A percentile compares a stretch with the other conserved stretches of the same genome.
Evolutionary conservation across 2,329 filamentous ascomycete genomes (phyloP).

Genomic region (Fusarium burgessii): DNA sequence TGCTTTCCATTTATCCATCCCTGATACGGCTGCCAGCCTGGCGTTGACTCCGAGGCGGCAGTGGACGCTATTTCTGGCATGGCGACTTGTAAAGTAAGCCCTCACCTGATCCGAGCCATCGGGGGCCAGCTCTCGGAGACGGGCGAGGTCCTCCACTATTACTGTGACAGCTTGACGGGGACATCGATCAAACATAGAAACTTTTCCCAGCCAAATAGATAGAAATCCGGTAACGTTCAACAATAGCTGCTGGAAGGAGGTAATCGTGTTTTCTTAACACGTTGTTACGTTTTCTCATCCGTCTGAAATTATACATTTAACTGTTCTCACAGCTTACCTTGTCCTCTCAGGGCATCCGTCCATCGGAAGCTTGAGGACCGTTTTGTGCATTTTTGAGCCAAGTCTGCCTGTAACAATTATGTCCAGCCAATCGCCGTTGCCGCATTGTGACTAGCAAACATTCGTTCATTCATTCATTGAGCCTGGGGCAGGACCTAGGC

Average conservation of each 20-base stretch:
- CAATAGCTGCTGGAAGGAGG: neutral
- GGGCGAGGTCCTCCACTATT: conserved; percentile 39
- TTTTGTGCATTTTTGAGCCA: conserved; percentile 1
- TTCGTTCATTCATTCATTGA: neutral
- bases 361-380: neutral
- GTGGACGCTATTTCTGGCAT: conserved; percentile 46
- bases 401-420: neutral
- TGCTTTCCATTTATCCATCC: conserved; percentile 21
- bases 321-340: conserved; percentile 4
- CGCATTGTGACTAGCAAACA: conserved; percentile 12
- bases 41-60: conserved; percentile 41
- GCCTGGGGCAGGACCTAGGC: neutral
- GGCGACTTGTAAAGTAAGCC: conserved; percentile 34
- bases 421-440: conserved; percentile 9
- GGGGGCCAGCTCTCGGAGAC: conserved; percentile 37
- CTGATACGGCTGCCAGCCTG: conserved; percentile 12
- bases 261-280: neutral
- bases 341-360: conserved; percentile 1
- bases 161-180: conserved; percentile 15
- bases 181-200: conserved; percentile 4
- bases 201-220: conserved; percentile 3
- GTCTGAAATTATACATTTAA: neutral
- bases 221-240: neutral
- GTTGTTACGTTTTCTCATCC: neutral
- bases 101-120: conserved; percentile 40